These are phyloP conservation scores for Boletales sp. DNA, from an alignment of 768 basidiomycete species.

Conservation along the genomic window DNA sequence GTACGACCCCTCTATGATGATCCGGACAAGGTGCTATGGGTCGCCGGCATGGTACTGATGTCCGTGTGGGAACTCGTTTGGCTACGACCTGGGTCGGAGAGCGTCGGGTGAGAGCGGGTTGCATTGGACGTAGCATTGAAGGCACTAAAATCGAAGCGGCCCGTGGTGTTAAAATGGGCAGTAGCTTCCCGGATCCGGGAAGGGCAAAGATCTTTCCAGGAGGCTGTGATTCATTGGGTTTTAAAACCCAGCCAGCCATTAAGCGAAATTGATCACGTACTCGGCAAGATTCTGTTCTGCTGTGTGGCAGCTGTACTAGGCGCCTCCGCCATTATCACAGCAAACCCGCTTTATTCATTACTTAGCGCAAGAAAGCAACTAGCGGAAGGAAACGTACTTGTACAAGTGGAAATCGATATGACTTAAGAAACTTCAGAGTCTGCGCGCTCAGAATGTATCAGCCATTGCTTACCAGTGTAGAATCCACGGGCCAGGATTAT, in stretches of 20 bases:
- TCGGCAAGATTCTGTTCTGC: slow-evolving; percentile 16
- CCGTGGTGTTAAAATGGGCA: slow-evolving; percentile 14
- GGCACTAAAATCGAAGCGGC: slow-evolving; percentile 16
- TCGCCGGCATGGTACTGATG: slow-evolving; percentile 15
- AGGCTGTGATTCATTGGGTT: slow-evolving; percentile 6
- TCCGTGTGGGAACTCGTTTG: slow-evolving; percentile 11
- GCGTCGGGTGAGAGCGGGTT: neutral
- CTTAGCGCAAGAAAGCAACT: neutral
- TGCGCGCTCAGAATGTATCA: neutral
- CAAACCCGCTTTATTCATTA: slow-evolving; percentile 23
- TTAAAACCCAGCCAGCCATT: neutral
- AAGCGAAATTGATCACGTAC: slow-evolving; percentile 10
- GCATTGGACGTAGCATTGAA: slow-evolving; percentile 5
- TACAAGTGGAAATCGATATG: slow-evolving; percentile 31
- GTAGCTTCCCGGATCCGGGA: slow-evolving; percentile 12
- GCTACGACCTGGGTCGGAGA: neutral
- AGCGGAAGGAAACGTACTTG: slow-evolving; percentile 15
- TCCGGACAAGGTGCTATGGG: slow-evolving; percentile 8
- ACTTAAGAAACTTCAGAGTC: slow-evolving; percentile 12
- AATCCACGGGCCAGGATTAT: slow-evolving; percentile 66
- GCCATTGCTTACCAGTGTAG: slow-evolving; percentile 34
- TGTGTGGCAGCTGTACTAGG: slow-evolving; percentile 14
- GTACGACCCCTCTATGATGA: neutral
- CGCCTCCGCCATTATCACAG: slow-evolving; percentile 28
- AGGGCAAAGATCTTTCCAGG: slow-evolving; percentile 22